Conservation (phyloP, 106 monocot genomes). For the Acorus calamus region DNA sequence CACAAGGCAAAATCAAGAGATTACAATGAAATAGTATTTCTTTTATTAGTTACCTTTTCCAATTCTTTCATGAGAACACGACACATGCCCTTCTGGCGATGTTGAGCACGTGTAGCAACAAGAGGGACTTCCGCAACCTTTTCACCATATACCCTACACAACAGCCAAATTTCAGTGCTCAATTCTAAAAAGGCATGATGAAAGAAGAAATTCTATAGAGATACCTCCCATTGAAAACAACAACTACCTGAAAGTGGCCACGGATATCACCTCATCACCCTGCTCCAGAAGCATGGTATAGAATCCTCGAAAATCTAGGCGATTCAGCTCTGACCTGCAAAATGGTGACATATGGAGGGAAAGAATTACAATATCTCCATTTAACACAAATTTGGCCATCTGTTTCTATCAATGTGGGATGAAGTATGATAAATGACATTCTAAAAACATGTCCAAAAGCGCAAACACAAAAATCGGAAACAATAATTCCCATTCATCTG, state of each 20-base stretch:
- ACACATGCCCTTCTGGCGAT: conserved; percentile 51
- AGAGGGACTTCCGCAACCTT: conserved; percentile 71
- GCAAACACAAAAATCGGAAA: neutral
- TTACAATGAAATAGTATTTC: no score
- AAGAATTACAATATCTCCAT: no score
- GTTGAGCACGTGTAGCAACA: conserved; percentile 39
- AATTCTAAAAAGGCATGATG: neutral
- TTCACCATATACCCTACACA: conserved; percentile 42
- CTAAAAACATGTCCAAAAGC: neutral
- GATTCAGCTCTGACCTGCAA: conserved; percentile 54
- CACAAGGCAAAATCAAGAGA: no score
- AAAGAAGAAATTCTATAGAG: neutral
- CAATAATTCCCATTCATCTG: no score
- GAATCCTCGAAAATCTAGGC: conserved; percentile 74
- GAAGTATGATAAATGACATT: no score
- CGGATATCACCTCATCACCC: conserved; percentile 55
- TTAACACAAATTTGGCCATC: no score
- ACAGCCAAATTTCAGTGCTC: neutral
- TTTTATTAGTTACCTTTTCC: conserved; percentile 40
- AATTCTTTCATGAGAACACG: conserved; percentile 47
- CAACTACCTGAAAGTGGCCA: conserved; percentile 54
- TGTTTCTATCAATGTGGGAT: no score
- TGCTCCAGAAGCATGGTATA: conserved; percentile 66
- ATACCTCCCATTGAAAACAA: neutral
- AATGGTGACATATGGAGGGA: neutral